Conservation (phyloP, 148 eudicot genomes). For the Chenopodium quinoa region DNA sequence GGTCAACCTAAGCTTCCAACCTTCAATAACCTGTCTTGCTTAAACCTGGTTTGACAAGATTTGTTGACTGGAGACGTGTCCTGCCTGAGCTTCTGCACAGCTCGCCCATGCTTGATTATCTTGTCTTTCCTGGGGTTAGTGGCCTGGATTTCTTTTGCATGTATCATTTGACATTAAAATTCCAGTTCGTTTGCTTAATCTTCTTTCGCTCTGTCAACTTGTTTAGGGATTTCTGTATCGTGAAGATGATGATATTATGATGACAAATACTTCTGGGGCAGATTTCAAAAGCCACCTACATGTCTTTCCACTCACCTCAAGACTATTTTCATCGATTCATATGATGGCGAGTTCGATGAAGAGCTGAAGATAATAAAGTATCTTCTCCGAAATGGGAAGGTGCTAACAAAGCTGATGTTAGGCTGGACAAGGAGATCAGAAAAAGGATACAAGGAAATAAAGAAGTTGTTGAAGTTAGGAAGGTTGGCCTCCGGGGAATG, state of each 20-base stretch:
- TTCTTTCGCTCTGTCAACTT: background rate
- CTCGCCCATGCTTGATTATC: background rate
- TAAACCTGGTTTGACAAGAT: slow-evolving; percentile 6
- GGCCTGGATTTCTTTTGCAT: background rate
- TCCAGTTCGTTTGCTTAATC: too few relatives aligned
- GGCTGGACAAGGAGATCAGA: too few relatives aligned
- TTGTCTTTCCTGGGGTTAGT: slow-evolving; percentile 9
- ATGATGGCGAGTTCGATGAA: too few relatives aligned
- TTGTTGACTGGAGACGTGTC: background rate
- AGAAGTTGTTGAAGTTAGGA: too few relatives aligned
- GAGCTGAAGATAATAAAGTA: too few relatives aligned
- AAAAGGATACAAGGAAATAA: too few relatives aligned
- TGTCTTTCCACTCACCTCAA: too few relatives aligned
- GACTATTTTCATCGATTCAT: too few relatives aligned
- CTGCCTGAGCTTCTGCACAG: slow-evolving; percentile 3
- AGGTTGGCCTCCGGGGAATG: too few relatives aligned
- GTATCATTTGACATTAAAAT: background rate
- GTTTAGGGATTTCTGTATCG: background rate
- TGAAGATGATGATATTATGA: background rate
- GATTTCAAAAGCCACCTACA: too few relatives aligned
- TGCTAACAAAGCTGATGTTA: too few relatives aligned
- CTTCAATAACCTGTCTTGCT: slow-evolving; percentile 5
- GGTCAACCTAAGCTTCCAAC: slow-evolving; percentile 1
- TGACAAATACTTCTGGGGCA: background rate
- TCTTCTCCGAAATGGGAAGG: too few relatives aligned